Evolutionary conservation across 2,329 filamentous ascomycete genomes (phyloP), one percentile per base, ranked within the genome.

Genomic region (Aspergillus sojae): DNA sequence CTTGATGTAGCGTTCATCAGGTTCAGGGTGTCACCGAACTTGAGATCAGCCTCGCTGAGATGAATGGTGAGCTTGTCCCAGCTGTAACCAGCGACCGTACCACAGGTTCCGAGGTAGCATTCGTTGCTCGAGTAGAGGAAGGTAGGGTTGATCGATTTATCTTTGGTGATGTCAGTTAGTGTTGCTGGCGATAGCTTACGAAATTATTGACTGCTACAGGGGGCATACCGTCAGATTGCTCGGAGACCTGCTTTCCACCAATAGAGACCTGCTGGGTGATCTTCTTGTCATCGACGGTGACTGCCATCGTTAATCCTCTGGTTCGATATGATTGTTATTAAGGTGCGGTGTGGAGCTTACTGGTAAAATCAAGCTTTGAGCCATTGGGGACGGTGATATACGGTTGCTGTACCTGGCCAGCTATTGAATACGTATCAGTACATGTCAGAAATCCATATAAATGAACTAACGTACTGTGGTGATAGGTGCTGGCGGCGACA

Each of bases 101-200:
- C 62, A 46, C 62, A 64, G 23, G 58, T 57, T 16, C 46, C 36
- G 1, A 57, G 55, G 54, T 61, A 64, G 39, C 62, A 64, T 54
- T 64, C 62, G 46, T 64, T 61, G 54, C 58, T 54, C 41, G 62
- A 61, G 53, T 64, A 64, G 45, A 64, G 48, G 54, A 39, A 64
- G n/a, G 30, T 54, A 36, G 62, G 58, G 19, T 30, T 56, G 62
- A 58, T 43, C 14, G 59, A 54, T 45, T 57, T 54, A 39, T 61
- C 58, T 54, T 11, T 4, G 7, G 45, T 7, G 9, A 5, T 34
- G 2, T 14, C 3, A 7, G 19, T 41, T 53, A 34, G 16, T n/a
- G 14, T 28, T 19, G 4, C 14, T n/a, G 50, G 6, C 2, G 3
- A 10, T 34, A n/a, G n/a, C n/a, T n/a, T n/a, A n/a, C n/a, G n/a